Evolutionary conservation across 257 asterid species (phyloP).

Genomic region (Penstemon newberryi): DNA sequence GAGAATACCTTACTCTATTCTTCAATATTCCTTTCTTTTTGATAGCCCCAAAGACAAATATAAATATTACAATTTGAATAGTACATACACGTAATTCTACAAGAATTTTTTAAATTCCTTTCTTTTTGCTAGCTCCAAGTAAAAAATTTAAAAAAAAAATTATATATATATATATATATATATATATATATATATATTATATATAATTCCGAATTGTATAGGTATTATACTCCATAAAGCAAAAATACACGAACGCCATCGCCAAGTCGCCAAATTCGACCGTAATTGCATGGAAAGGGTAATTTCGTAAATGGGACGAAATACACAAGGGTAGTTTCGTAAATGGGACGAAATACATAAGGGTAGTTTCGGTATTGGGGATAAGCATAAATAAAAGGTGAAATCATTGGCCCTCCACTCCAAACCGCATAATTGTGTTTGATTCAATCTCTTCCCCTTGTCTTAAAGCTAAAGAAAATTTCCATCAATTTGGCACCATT

Average conservation of each 20-base stretch:
- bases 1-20: neutral
- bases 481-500: slow-evolving; percentile 12
- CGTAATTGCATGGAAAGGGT: slow-evolving; percentile 43
- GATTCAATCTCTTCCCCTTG: slow-evolving; percentile 4
- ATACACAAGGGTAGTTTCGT: slow-evolving; percentile 33
- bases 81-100: neutral
- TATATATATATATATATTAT: neutral
- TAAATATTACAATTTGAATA: neutral
- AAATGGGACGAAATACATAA: neutral
- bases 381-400: slow-evolving; percentile 48
- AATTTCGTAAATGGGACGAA: slow-evolving; percentile 15
- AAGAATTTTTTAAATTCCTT: neutral
- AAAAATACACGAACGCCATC: neutral
- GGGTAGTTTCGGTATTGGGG: slow-evolving; percentile 41
- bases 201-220: neutral
- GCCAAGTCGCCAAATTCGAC: slow-evolving; percentile 39
- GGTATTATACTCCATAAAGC: no score
- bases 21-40: neutral
- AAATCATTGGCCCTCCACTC: slow-evolving; percentile 31
- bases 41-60: neutral
- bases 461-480: slow-evolving; percentile 25
- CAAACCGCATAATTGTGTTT: slow-evolving; percentile 24
- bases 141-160: neutral
- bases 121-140: neutral
- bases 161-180: neutral